phyloP scores from a whole-genome alignment of 305 asterid species.

The Striga hermonthica region DNA sequence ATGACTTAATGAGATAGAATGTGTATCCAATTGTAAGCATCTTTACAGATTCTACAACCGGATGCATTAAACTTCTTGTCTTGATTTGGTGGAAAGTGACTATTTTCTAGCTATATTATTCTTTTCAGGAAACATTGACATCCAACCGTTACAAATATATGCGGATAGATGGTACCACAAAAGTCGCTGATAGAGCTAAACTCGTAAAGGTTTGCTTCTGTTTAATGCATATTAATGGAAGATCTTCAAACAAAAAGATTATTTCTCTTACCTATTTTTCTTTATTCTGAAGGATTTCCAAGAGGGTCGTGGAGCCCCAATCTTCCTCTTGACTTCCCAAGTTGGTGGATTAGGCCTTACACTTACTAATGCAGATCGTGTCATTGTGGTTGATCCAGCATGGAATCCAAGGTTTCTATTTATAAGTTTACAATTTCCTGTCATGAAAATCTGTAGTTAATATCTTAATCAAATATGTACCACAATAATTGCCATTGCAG shows the following conservation, averaged over 20 bases:
- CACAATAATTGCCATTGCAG: not conserved
- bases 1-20: too few relatives aligned
- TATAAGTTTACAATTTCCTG: constrained; percentile 9
- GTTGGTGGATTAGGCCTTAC: constrained; percentile 98
- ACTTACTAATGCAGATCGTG: constrained; percentile 93
- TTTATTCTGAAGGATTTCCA: constrained; percentile 67
- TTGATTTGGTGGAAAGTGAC: constrained; percentile 28
- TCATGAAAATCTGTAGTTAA: constrained; percentile 4
- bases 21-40: too few relatives aligned
- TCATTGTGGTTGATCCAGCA: constrained; percentile 96
- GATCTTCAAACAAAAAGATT: constrained; percentile 2
- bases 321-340: constrained; percentile 89
- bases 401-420: constrained; percentile 88
- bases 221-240: constrained; percentile 5
- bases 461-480: constrained; percentile 11
- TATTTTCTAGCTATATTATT: constrained; percentile 16
- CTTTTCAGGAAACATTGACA: constrained; percentile 56
- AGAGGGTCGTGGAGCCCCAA: constrained; percentile 75
- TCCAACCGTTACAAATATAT: constrained; percentile 59
- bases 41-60: not conserved
- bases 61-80: constrained; percentile 20
- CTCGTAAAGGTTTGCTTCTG: constrained; percentile 54
- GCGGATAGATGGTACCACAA: constrained; percentile 92
- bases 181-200: constrained; percentile 67
- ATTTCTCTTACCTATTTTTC: constrained; percentile 19